A percentile compares a stretch with the other conserved stretches of the same genome.
phyloP scores from a whole-genome alignment of 805 yeast genomes.

The Torulaspora delbrueckii region DNA sequence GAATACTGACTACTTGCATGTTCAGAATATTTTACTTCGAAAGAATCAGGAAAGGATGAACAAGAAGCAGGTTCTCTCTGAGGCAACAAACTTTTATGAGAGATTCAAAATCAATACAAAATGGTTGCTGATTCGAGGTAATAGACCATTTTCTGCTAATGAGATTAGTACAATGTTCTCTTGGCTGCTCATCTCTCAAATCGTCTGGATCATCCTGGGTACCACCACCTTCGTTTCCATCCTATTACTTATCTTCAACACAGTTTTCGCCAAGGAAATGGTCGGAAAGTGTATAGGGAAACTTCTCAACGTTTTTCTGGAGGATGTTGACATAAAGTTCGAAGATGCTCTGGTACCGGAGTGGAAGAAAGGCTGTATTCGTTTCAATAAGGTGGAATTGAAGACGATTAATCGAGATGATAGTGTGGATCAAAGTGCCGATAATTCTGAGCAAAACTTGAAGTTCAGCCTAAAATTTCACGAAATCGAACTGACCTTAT shows the following conservation, averaged over 20 bases:
- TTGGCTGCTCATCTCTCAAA: conserved; percentile 85
- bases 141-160: conserved; percentile 82
- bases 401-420: conserved; percentile 49
- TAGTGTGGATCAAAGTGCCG: conserved; percentile 1
- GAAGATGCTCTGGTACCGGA: conserved; percentile 90
- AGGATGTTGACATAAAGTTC: conserved; percentile 74
- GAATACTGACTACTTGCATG: conserved; percentile 24
- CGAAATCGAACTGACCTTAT: conserved; percentile 70
- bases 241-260: conserved; percentile 65
- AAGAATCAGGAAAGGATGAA: conserved; percentile 25
- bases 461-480: conserved; percentile 78
- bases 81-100: conserved; percentile 41
- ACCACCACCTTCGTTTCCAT: conserved; percentile 89
- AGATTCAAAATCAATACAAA: conserved; percentile 52
- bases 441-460: conserved; percentile 33
- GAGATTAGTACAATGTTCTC: conserved; percentile 84
- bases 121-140: conserved; percentile 72
- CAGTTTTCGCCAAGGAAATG: conserved; percentile 82
- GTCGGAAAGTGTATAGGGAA: conserved; percentile 81
- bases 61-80: conserved; percentile 39
- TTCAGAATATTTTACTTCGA: conserved; percentile 20
- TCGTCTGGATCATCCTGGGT: conserved; percentile 69
- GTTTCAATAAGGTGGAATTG: conserved; percentile 67
- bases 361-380: conserved; percentile 82
- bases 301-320: conserved; percentile 61